These are phyloP conservation scores for Fusarium albosuccineum DNA, from an alignment of 2,329 filamentous ascomycete genomes.

Conservation along the genomic window DNA sequence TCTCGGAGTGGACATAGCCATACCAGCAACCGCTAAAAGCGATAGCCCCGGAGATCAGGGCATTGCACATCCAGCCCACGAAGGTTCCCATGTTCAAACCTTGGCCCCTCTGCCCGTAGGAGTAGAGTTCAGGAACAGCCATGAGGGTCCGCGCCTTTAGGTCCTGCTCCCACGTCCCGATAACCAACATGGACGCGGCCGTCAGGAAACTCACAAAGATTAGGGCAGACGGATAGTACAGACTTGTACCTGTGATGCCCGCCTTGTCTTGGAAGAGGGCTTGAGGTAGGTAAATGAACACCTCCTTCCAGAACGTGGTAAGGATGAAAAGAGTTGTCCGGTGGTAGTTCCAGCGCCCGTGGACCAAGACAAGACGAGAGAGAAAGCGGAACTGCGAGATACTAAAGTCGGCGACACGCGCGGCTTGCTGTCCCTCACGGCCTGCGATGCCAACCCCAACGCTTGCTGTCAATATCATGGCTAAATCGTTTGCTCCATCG, in stretches of 20 bases:
- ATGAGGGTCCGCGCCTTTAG: neutral
- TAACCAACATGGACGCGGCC: neutral
- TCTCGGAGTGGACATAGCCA: neutral
- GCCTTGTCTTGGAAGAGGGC: neutral
- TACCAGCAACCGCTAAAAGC: neutral
- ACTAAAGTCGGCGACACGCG: neutral
- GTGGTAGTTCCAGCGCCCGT: neutral
- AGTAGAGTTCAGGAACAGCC: neutral
- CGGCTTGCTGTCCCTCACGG: neutral
- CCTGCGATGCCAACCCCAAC: neutral
- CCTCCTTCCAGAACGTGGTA: neutral
- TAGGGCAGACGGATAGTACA: neutral
- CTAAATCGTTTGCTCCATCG: neutral
- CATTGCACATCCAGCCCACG: neutral
- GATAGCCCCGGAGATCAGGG: neutral
- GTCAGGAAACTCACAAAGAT: neutral
- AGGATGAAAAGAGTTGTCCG: neutral
- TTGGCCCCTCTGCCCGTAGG: neutral
- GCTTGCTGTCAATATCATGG: neutral
- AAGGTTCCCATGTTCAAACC: neutral
- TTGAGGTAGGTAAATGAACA: neutral
- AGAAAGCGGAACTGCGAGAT: neutral
- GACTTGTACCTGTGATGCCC: neutral
- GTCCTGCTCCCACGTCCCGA: neutral
- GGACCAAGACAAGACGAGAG: neutral